phyloP scores from a whole-genome alignment of 768 basidiomycete genomes.

The Boletellus emodensis region DNA sequence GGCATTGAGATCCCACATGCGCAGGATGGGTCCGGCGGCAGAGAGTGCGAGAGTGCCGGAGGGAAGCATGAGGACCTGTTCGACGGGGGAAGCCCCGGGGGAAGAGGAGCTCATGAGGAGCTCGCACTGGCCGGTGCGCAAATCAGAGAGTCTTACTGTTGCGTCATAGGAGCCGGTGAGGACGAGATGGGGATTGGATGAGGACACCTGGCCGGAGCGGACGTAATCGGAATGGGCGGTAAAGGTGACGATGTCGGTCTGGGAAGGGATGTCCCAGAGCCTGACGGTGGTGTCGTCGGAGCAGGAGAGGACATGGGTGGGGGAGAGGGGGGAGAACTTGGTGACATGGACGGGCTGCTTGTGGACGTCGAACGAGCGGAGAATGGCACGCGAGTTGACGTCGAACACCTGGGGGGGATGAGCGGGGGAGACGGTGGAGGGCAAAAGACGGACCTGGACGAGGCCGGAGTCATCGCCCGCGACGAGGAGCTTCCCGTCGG shows the following conservation, averaged over 20 bases:
- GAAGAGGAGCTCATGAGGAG: conserved; percentile 64
- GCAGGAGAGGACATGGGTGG: conserved; percentile 86
- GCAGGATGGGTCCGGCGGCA: conserved; percentile 86
- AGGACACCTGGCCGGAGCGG: conserved; percentile 84
- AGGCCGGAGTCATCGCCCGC: conserved; percentile 94
- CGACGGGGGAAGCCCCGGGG: conserved; percentile 57
- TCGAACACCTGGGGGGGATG: conserved; percentile 58
- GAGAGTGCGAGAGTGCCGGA: conserved; percentile 84
- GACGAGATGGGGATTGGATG: conserved; percentile 76
- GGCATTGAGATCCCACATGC: conserved; percentile 92
- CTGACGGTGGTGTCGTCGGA: conserved; percentile 95
- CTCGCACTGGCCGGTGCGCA: conserved; percentile 78
- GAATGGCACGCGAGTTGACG: conserved; percentile 86
- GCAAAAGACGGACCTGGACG: conserved; percentile 45
- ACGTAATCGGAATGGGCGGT: conserved; percentile 92
- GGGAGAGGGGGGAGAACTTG: conserved; percentile 78
- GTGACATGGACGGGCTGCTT: conserved; percentile 96
- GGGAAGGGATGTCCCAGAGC: conserved; percentile 94
- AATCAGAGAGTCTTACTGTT: conserved; percentile 83
- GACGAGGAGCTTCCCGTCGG: conserved; percentile 91
- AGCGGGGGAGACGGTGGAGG: neutral
- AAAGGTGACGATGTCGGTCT: conserved; percentile 75
- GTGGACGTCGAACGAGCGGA: conserved; percentile 88
- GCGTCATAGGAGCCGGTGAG: conserved; percentile 95
- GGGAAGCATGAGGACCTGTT: conserved; percentile 90